These are phyloP conservation scores for Talaromyces islandicus DNA, from an alignment of 2,329 filamentous ascomycete genomes.

Conservation along the genomic window DNA sequence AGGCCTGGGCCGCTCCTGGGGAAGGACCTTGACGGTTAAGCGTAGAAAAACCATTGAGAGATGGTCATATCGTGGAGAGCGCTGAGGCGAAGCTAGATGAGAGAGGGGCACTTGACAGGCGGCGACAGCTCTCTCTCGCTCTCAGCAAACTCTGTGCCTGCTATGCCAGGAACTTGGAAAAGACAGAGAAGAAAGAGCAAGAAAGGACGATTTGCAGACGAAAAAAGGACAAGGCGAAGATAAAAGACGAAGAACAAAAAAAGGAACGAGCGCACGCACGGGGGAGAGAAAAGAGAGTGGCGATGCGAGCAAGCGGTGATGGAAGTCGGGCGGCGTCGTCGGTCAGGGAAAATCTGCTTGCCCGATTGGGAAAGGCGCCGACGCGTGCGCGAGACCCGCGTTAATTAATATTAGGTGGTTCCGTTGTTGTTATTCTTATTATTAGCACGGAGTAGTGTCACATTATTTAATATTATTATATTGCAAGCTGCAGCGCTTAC, in stretches of 20 bases:
- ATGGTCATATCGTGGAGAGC: not conserved
- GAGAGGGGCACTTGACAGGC: not conserved
- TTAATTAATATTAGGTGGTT: not conserved
- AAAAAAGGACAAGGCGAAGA: not conserved
- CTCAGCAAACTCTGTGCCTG: not conserved
- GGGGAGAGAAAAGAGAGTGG: not conserved
- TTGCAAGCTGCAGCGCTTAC: too few species aligned
- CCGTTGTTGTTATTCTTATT: too few species aligned
- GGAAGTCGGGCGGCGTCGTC: not conserved
- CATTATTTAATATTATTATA: too few species aligned
- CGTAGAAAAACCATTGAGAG: slow-evolving; percentile 30
- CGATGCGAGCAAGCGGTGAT: not conserved
- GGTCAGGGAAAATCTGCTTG: not conserved
- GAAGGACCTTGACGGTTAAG: slow-evolving; percentile 29
- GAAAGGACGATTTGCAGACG: not conserved
- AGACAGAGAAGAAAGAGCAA: not conserved
- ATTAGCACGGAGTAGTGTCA: too few species aligned
- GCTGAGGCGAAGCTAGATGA: not conserved
- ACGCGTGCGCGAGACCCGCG: too few species aligned
- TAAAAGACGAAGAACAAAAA: not conserved
- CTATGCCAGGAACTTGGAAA: not conserved
- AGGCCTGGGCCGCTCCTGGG: slow-evolving; percentile 16
- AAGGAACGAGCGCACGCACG: not conserved
- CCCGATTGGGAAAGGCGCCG: not conserved
- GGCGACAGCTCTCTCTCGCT: not conserved